A percentile compares a stretch with the other conserved stretches of the same genome.
phyloP scores from a whole-genome alignment of 176 grass and related monocot genomes.

The Oryza rufipogon region DNA sequence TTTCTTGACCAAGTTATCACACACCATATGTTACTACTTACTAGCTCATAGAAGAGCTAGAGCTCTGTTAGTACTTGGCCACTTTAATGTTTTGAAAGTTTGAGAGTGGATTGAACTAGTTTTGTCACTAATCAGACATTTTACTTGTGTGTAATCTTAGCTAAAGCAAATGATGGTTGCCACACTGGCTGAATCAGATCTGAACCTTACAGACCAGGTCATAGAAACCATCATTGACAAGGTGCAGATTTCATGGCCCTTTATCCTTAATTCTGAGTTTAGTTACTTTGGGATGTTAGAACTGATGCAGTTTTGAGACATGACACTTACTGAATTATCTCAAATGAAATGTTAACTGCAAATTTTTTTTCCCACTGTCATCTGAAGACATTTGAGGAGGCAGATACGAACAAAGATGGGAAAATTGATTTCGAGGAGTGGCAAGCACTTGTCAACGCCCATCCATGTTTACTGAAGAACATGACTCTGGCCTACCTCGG shows the following conservation, averaged over 20 bases:
- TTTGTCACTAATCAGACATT: not conserved
- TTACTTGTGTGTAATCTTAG: conserved; percentile 11
- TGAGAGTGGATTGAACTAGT: not conserved
- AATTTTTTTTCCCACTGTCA: not conserved
- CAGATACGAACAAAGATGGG: conserved; percentile 58
- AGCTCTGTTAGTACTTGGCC: no score
- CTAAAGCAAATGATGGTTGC: conserved; percentile 61
- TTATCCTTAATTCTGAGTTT: not conserved
- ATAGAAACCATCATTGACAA: conserved; percentile 58
- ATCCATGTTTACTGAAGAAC: conserved; percentile 60
- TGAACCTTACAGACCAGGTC: conserved; percentile 45
- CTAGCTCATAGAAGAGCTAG: not conserved
- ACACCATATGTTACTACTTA: not conserved
- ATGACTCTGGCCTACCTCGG: conserved; percentile 53
- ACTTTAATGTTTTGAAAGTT: no score
- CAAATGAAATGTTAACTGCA: not conserved
- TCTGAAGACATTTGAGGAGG: conserved; percentile 55
- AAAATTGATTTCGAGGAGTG: conserved; percentile 63
- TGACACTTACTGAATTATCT: not conserved
- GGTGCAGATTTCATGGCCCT: conserved; percentile 13
- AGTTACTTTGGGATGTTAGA: not conserved
- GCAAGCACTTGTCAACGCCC: conserved; percentile 29
- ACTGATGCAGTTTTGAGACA: not conserved
- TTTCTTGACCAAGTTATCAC: not conserved
- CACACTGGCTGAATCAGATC: conserved; percentile 47